A percentile compares a stretch with the other conserved stretches of the same genome.
Evolutionary conservation across 169 alveolate species (phyloP).

Genomic region (Plasmodium cynomolgi): DNA sequence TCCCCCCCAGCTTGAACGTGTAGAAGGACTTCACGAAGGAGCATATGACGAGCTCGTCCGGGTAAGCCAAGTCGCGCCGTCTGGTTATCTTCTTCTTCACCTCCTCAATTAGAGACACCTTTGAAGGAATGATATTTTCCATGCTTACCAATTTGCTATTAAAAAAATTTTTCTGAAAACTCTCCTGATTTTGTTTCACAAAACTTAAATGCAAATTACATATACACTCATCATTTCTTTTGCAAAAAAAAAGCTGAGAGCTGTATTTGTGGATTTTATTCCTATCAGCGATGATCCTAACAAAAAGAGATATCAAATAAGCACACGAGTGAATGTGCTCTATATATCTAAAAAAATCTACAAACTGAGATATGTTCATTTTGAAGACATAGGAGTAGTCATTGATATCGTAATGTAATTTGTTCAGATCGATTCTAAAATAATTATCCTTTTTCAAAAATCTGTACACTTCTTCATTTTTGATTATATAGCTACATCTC

Average conservation of each 20-base stretch:
- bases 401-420: constrained; percentile 28
- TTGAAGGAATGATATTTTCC: not conserved
- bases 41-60: constrained; percentile 30
- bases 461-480: constrained; percentile 36
- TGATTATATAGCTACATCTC: not conserved
- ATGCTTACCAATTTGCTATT: constrained; percentile 17
- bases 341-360: constrained; percentile 11
- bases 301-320: constrained; percentile 15
- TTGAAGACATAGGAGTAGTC: constrained; percentile 25
- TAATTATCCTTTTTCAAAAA: constrained; percentile 19
- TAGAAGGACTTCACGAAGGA: constrained; percentile 42
- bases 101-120: constrained; percentile 18
- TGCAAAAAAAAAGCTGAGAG: constrained; percentile 38
- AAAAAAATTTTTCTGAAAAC: constrained; percentile 20
- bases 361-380: constrained; percentile 14
- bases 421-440: constrained; percentile 32
- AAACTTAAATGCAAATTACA: constrained; percentile 10
- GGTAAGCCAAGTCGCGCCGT: constrained; percentile 19
- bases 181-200: constrained; percentile 4
- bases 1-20: not conserved
- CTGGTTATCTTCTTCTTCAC: constrained; percentile 23
- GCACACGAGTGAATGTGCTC: constrained; percentile 50
- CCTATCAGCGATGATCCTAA: constrained; percentile 18
- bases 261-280: constrained; percentile 40
- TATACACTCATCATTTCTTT: constrained; percentile 19